Conservation (phyloP, 1,284 basidiomycete species). For the Cystobasidium sp. region DNA sequence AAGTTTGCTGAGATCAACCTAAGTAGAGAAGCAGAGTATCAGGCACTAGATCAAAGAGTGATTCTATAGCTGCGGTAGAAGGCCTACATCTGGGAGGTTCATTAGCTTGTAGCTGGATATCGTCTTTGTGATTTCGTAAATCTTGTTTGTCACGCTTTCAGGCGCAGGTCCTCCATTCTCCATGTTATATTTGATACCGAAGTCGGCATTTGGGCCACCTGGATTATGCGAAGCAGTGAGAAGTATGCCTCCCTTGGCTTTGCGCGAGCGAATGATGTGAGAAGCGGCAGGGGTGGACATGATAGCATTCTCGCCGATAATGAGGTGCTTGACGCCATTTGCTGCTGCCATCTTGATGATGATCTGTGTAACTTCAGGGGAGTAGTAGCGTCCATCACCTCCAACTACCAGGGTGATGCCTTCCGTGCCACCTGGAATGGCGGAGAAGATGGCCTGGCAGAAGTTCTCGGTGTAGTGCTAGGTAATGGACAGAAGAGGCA, state of each 20-base stretch:
- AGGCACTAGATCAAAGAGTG: background rate
- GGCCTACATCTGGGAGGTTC: slow-evolving; percentile 72
- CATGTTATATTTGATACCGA: slow-evolving; percentile 99
- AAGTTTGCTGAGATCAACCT: slow-evolving; percentile 84
- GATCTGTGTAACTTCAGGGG: slow-evolving; percentile 65
- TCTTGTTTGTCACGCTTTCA: slow-evolving; percentile 90
- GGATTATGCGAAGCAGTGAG: slow-evolving; percentile 99
- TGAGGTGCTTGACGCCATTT: slow-evolving; percentile 75
- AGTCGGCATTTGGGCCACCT: slow-evolving; percentile 94
- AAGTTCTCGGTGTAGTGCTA: slow-evolving; percentile 99
- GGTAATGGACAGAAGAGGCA: background rate
- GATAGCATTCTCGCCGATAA: slow-evolving; percentile 86
- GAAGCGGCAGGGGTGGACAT: slow-evolving; percentile 96
- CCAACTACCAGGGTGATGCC: slow-evolving; percentile 87
- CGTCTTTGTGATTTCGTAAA: slow-evolving; percentile 86
- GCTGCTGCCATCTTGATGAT: slow-evolving; percentile 54
- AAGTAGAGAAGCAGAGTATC: background rate
- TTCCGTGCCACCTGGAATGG: slow-evolving; percentile 74
- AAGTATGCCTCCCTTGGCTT: slow-evolving; percentile 94
- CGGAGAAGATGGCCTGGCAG: slow-evolving; percentile 89
- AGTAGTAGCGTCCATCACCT: slow-evolving; percentile 95
- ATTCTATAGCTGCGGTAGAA: background rate
- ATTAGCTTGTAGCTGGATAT: slow-evolving; percentile 85
- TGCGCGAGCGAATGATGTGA: slow-evolving; percentile 92
- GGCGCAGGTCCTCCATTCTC: slow-evolving; percentile 96